Evolutionary conservation across 768 basidiomycete genomes (phyloP).

Genomic region (Suillus luteus): DNA sequence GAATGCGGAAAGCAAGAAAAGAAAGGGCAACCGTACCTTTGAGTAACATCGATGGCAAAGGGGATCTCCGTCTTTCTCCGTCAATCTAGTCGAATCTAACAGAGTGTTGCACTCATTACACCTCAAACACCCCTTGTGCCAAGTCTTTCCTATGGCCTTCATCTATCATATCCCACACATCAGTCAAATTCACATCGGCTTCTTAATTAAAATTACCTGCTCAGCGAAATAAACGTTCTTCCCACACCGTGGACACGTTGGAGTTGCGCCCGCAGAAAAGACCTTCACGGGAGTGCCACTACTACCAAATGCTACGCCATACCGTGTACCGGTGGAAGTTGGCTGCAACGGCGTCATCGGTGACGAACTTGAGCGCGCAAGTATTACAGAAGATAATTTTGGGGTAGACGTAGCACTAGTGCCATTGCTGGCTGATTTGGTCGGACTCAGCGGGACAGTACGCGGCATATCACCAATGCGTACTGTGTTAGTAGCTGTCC

Average conservation of each 20-base stretch:
- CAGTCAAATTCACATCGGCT: slow-evolving; percentile 5
- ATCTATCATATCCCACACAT: slow-evolving; percentile 44
- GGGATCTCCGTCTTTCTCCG: slow-evolving; percentile 76
- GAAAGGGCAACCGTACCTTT: slow-evolving; percentile 43
- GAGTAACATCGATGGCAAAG: slow-evolving; percentile 73
- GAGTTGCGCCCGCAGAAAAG: slow-evolving; percentile 48
- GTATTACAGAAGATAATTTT: slow-evolving; percentile 11
- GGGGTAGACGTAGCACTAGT: slow-evolving; percentile 7
- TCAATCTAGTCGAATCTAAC: slow-evolving; percentile 71
- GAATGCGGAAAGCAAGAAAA: slow-evolving; percentile 7
- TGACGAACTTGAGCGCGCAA: slow-evolving; percentile 8
- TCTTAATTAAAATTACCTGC: slow-evolving; percentile 47
- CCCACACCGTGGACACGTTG: slow-evolving; percentile 66
- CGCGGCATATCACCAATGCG: slow-evolving; percentile 51
- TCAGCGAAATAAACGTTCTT: slow-evolving; percentile 87
- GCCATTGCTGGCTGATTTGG: slow-evolving; percentile 22
- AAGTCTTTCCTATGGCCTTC: slow-evolving; percentile 80
- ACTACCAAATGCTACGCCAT: slow-evolving; percentile 56
- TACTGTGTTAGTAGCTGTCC: slow-evolving; percentile 46
- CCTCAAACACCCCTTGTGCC: slow-evolving; percentile 76
- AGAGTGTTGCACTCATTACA: slow-evolving; percentile 69
- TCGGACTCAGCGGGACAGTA: slow-evolving; percentile 51
- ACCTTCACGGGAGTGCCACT: slow-evolving; percentile 45
- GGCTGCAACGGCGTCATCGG: slow-evolving; percentile 37
- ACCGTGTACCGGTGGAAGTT: slow-evolving; percentile 63